These are phyloP conservation scores for Wickerhamomyces queroliae DNA, from an alignment of 805 yeast species.

Conservation along the genomic window DNA sequence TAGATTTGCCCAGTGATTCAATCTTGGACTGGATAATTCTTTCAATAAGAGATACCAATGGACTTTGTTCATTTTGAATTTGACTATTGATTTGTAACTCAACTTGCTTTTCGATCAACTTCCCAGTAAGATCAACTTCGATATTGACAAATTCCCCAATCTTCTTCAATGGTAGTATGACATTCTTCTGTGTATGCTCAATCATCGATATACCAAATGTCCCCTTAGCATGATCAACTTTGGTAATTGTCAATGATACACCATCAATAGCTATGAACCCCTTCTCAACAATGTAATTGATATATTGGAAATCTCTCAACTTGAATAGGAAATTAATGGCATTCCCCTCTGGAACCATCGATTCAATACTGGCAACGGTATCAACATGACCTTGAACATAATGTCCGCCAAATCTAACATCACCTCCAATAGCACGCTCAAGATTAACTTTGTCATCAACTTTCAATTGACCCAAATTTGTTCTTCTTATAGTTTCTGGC, in stretches of 20 bases:
- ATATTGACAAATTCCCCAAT: slow-evolving; percentile 71
- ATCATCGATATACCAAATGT: slow-evolving; percentile 86
- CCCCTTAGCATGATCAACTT: slow-evolving; percentile 52
- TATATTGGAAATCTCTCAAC: slow-evolving; percentile 53
- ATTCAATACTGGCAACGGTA: slow-evolving; percentile 66
- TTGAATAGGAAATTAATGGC: slow-evolving; percentile 72
- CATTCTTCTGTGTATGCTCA: slow-evolving; percentile 81
- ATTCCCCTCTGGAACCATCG: slow-evolving; percentile 57
- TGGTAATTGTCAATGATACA: slow-evolving; percentile 81
- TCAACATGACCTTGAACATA: slow-evolving; percentile 98
- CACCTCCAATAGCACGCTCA: slow-evolving; percentile 83
- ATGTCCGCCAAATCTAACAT: slow-evolving; percentile 92
- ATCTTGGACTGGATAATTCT: slow-evolving; percentile 41
- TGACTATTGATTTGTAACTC: slow-evolving; percentile 49
- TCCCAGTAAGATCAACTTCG: slow-evolving; percentile 94
- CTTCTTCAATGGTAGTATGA: slow-evolving; percentile 60
- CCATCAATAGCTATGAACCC: slow-evolving; percentile 95
- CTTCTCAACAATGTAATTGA: slow-evolving; percentile 82
- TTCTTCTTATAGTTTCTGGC: slow-evolving; percentile 83
- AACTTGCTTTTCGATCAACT: slow-evolving; percentile 84
- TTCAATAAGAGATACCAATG: slow-evolving; percentile 44
- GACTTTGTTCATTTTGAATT: slow-evolving; percentile 40
- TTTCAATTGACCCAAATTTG: slow-evolving; percentile 62
- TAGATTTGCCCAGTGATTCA: not conserved
- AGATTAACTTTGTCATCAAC: slow-evolving; percentile 67